A percentile compares a stretch with the other conserved stretches of the same genome.
Evolutionary conservation across 768 basidiomycete genomes (phyloP).

Genomic region (Paxillus ammoniavirescens): DNA sequence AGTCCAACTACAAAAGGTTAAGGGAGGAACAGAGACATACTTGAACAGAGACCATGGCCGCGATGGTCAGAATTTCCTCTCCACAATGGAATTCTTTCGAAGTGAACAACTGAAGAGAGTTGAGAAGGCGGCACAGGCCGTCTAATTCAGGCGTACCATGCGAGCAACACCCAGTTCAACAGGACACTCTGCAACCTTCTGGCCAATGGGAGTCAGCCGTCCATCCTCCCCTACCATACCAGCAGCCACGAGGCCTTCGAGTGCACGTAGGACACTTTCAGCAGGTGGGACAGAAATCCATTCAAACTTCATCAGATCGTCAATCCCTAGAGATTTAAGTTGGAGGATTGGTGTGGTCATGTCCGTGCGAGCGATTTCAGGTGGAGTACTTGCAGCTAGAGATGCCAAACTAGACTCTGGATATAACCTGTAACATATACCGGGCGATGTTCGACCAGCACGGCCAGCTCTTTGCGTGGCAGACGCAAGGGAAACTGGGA

Average conservation of each 20-base stretch:
- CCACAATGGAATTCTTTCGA: constrained; percentile 88
- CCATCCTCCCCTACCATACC: constrained; percentile 87
- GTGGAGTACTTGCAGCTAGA: constrained; percentile 70
- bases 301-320: constrained; percentile 94
- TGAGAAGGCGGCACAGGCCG: background rate
- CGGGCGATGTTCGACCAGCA: constrained; percentile 90
- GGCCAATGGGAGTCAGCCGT: constrained; percentile 71
- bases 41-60: constrained; percentile 93
- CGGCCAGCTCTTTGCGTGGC: constrained; percentile 92
- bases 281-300: constrained; percentile 90
- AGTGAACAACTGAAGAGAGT: constrained; percentile 63
- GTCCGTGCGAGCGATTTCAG: constrained; percentile 90
- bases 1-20: background rate
- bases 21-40: constrained; percentile 36
- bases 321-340: constrained; percentile 91
- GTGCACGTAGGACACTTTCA: constrained; percentile 78
- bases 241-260: constrained; percentile 78
- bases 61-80: constrained; percentile 93
- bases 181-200: constrained; percentile 90
- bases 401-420: constrained; percentile 56
- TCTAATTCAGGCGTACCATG: constrained; percentile 58
- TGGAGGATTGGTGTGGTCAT: constrained; percentile 91
- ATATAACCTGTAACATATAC: constrained; percentile 92
- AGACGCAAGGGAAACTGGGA: constrained; percentile 85
- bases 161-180: constrained; percentile 92